Evolutionary conservation across 2,329 filamentous ascomycete genomes (phyloP).

Genomic region (Sphaceloma murrayae): DNA sequence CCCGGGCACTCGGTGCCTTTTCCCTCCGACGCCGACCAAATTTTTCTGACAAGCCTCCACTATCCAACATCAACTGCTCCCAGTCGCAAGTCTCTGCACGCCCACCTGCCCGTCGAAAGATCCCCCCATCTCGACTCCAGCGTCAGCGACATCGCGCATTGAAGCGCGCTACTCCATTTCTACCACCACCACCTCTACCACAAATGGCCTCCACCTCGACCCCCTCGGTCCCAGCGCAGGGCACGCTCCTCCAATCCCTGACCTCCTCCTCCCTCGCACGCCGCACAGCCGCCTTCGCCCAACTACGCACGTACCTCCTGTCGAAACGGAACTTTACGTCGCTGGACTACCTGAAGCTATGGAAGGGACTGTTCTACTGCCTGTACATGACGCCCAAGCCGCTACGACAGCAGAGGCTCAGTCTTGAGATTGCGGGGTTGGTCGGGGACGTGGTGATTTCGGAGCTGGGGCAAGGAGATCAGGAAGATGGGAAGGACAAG

Average conservation of each 20-base stretch:
- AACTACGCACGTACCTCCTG: conserved; percentile 68
- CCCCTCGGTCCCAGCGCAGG: conserved; percentile 2
- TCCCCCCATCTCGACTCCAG: background rate
- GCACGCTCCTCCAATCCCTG: conserved; percentile 8
- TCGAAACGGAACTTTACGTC: conserved; percentile 51
- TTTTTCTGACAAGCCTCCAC: conserved; percentile 9
- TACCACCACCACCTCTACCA: conserved; percentile 4
- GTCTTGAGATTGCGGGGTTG: conserved; percentile 64
- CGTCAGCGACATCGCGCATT: no score
- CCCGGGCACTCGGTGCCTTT: background rate
- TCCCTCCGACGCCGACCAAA: conserved; percentile 3
- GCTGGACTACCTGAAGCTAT: conserved; percentile 74
- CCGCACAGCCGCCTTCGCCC: conserved; percentile 54
- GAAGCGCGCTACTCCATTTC: no score
- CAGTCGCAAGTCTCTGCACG: no score
- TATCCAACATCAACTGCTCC: no score
- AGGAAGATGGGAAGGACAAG: background rate
- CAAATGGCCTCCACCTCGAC: conserved; percentile 18
- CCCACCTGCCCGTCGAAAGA: no score
- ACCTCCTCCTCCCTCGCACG: conserved; percentile 18
- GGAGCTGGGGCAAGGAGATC: background rate
- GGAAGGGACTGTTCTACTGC: conserved; percentile 90
- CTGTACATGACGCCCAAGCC: conserved; percentile 86
- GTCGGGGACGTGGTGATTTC: conserved; percentile 45
- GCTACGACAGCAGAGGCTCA: conserved; percentile 75